These are phyloP conservation scores for Xanthoceras sorbifolium DNA, from an alignment of 345 rosid species.

Conservation along the genomic window DNA sequence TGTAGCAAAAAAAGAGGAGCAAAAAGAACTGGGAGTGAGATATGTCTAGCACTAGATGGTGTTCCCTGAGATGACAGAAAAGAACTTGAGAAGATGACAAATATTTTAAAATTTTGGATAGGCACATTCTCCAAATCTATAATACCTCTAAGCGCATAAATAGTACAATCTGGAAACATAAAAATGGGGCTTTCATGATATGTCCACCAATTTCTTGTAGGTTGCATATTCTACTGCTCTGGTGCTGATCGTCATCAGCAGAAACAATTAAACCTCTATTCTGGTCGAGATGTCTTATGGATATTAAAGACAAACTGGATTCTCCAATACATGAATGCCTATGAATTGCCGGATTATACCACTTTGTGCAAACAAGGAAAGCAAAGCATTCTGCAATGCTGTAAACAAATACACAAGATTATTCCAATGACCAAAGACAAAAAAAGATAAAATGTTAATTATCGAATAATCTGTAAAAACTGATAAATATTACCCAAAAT, in stretches of 20 bases:
- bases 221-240: constrained; percentile 54
- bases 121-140: constrained; percentile 11
- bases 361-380: constrained; percentile 86
- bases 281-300: constrained; percentile 66
- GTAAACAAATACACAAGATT: constrained; percentile 28
- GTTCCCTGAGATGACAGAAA: constrained; percentile 60
- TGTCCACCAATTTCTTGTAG: constrained; percentile 92
- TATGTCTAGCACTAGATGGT: constrained; percentile 63
- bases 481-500: constrained; percentile 60
- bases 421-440: constrained; percentile 1
- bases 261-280: constrained; percentile 63
- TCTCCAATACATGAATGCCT: constrained; percentile 52
- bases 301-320: constrained; percentile 55
- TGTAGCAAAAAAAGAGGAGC: constrained; percentile 74
- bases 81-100: constrained; percentile 11
- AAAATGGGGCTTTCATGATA: constrained; percentile 79
- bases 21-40: constrained; percentile 55
- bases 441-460: not conserved
- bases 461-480: constrained; percentile 14
- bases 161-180: constrained; percentile 71
- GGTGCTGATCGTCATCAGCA: constrained; percentile 58
- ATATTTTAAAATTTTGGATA: not conserved
- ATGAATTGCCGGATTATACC: constrained; percentile 91
- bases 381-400: constrained; percentile 95
- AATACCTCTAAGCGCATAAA: constrained; percentile 91